Base-by-base conservation (phyloP, 805 yeast species). In the Metschnikowia dekortorum region DNA sequence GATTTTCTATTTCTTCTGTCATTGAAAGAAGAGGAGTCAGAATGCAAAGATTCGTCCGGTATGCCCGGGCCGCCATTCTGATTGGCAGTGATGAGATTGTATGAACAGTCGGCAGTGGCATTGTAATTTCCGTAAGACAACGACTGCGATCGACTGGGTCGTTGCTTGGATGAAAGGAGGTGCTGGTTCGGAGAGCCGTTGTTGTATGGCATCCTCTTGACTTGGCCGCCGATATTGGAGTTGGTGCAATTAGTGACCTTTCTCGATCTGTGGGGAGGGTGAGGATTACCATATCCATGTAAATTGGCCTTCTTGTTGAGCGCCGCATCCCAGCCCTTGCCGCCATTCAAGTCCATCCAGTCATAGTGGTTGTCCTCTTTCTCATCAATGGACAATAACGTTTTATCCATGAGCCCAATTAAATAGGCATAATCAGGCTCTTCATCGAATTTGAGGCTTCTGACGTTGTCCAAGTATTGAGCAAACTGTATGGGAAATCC, bases 321-420 rank as follows among this genome's bases (percentile, higher is more conserved):
- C 16, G 87, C 75, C 31, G 88, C 80, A 70, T 94, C 98, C 96
- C 97, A 92, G 48, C 98, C 98, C 67, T 85, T 84, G 53, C 98
- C 98, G 50, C 87, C 89, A 66, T 94, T 94, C 59, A 94, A 76
- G 61, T 86, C 87, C 96, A 90, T 89, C 99, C 99, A 94, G 74
- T 94, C 99, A 69, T 90, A 94, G 62, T 88, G 91, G 42, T 88
- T 96, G 69, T 94, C 97, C 46, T 83, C 86, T 35, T 68, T 68
- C 53, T 84, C 88, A 45, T 84, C 86, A 47, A 85, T 76, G 33
- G 85, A 83, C 46, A 82, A 83, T 54, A 94, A 71, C 0, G 90
- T 94, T 53, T 88, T 83, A 56, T 89, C 79, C 77, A 94, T 76
- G 53, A 94, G 73, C 52, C 80, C 81, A 49, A 94, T 79, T 67